Conservation (phyloP, 768 basidiomycete species). For the Lentinus brumalis region DNA sequence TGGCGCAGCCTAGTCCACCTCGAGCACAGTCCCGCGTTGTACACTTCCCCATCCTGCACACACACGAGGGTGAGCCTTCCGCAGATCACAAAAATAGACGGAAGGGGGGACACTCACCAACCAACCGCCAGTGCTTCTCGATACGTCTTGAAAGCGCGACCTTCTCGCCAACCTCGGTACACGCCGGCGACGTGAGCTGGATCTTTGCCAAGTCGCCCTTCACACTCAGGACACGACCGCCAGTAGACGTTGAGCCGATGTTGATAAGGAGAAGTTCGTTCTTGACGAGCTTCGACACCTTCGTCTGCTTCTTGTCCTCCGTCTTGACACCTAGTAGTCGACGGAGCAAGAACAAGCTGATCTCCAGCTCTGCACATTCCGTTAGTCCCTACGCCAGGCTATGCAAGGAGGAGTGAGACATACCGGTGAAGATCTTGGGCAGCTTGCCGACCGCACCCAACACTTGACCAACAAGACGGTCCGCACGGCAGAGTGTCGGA, state of each 20-base stretch:
- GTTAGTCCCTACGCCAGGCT: not conserved
- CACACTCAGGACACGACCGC: constrained; percentile 91
- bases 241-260: constrained; percentile 96
- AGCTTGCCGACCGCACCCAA: constrained; percentile 93
- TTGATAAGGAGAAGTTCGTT: constrained; percentile 94
- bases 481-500: constrained; percentile 95
- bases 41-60: constrained; percentile 71
- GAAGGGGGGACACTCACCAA: constrained; percentile 68
- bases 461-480: constrained; percentile 96
- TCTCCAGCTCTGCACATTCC: constrained; percentile 75
- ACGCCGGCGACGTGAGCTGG: constrained; percentile 90
- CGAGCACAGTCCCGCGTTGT: constrained; percentile 80
- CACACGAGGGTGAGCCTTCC: not conserved
- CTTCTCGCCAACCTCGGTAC: constrained; percentile 97
- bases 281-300: constrained; percentile 88
- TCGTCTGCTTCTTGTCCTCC: constrained; percentile 98
- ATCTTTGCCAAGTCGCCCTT: constrained; percentile 96
- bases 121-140: constrained; percentile 98
- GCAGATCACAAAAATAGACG: too few relatives aligned
- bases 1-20: constrained; percentile 55
- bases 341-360: constrained; percentile 91
- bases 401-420: not conserved
- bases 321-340: constrained; percentile 97
- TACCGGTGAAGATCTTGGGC: constrained; percentile 90
- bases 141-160: constrained; percentile 93